Percentiles rank a stretch among this genome's conserved stretches.
phyloP scores from a whole-genome alignment of 2,329 filamentous ascomycete genomes.

The Penicillium sp. region DNA sequence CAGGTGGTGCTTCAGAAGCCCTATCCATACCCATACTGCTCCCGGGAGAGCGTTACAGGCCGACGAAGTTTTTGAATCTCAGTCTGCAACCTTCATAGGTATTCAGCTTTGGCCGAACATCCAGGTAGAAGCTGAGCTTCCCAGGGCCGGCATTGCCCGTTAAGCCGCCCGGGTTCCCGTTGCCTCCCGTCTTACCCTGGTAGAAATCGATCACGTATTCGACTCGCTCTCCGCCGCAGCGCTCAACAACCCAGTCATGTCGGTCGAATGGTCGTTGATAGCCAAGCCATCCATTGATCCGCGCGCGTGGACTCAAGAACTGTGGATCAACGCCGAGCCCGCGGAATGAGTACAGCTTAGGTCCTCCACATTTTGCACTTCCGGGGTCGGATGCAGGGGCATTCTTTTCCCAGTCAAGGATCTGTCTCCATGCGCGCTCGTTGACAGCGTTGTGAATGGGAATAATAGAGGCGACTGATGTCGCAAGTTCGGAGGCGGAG shows the following conservation, averaged over 20 bases:
- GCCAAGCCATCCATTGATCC: constrained; percentile 77
- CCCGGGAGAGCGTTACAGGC: constrained; percentile 33
- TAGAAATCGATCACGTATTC: constrained; percentile 99
- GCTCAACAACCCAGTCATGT: constrained; percentile 95
- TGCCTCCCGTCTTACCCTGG: constrained; percentile 56
- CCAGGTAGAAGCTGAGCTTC: constrained; percentile 59
- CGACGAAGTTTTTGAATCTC: constrained; percentile 48
- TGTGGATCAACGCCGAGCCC: constrained; percentile 53
- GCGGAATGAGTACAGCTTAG: constrained; percentile 75
- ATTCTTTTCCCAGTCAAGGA: constrained; percentile 78
- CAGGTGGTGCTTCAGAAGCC: constrained; percentile 11
- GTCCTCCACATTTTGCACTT: constrained; percentile 67
- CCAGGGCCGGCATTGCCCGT: constrained; percentile 32
- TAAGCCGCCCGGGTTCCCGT: constrained; percentile 23
- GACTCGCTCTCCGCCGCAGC: constrained; percentile 68
- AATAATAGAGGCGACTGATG: constrained; percentile 86
- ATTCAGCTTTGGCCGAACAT: constrained; percentile 63
- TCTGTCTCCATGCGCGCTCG: constrained; percentile 91
- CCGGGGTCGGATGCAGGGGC: constrained; percentile 52
- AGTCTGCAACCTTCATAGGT: constrained; percentile 58
- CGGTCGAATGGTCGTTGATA: constrained; percentile 90
- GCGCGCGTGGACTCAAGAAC: constrained; percentile 72
- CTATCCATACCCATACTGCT: constrained; percentile 2
- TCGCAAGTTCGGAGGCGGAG: constrained; percentile 45
- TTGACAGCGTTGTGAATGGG: constrained; percentile 99